Evolutionary conservation across 2,329 filamentous ascomycete genomes (phyloP).

Genomic region (Triangularia setosa): DNA sequence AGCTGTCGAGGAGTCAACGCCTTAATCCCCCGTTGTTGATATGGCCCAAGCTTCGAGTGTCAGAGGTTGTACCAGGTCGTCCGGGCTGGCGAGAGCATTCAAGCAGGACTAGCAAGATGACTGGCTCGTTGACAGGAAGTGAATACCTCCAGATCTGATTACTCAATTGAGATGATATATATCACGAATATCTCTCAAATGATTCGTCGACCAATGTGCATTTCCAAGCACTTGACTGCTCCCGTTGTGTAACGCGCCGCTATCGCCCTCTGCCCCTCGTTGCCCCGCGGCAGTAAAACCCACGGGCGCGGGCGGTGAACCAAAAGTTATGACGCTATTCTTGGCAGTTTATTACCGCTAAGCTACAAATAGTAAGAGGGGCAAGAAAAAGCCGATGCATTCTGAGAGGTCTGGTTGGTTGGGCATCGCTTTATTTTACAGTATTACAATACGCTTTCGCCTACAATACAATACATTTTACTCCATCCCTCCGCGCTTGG

Average conservation of each 20-base stretch:
- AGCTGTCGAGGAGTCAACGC: neutral
- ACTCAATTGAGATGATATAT: neutral
- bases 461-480: neutral
- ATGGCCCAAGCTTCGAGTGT: neutral
- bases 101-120: neutral
- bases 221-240: neutral
- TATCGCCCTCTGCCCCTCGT: conserved; percentile 24
- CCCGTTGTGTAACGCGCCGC: conserved; percentile 19
- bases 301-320: conserved; percentile 23
- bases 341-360: conserved; percentile 15
- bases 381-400: conserved; percentile 16
- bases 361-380: conserved; percentile 32
- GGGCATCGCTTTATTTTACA: conserved; percentile 14
- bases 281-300: conserved; percentile 26
- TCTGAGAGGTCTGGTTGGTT: neutral
- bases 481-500: neutral
- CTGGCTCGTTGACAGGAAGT: neutral
- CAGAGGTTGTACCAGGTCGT: neutral
- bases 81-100: neutral
- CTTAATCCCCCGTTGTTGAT: neutral
- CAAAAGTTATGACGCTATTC: conserved; percentile 27
- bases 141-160: neutral
- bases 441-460: neutral
- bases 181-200: neutral
- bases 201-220: neutral